Percentiles rank a stretch among this genome's conserved stretches.
These are phyloP conservation scores for Trichoderma gracile DNA, from an alignment of 2,329 filamentous ascomycete species.

Conservation along the genomic window DNA sequence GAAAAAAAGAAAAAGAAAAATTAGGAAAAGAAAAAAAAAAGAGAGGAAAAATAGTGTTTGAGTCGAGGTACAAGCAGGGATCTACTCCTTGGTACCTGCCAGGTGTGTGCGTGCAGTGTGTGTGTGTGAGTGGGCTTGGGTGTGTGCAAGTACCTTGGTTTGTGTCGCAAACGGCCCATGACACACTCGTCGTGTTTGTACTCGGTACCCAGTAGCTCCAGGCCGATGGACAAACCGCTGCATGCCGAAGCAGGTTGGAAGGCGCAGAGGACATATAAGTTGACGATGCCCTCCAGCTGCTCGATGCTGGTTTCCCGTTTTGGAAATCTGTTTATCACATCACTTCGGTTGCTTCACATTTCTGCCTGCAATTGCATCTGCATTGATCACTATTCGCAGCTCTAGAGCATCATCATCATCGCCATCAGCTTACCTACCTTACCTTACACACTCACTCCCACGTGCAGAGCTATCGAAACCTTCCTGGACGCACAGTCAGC, in stretches of 20 bases:
- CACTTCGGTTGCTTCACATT: not conserved
- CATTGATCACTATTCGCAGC: no score
- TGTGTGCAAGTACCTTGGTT: not conserved
- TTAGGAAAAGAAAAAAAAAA: no score
- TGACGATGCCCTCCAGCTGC: slow-evolving; percentile 15
- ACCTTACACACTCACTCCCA: no score
- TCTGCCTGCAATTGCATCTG: not conserved
- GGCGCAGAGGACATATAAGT: slow-evolving; percentile 8
- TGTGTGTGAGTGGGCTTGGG: no score
- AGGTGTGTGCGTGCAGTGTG: no score
- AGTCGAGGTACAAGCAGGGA: not conserved
- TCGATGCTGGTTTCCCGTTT: slow-evolving; percentile 13
- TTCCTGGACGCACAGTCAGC: slow-evolving; percentile 1
- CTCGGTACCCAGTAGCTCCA: not conserved
- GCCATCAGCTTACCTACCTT: no score
- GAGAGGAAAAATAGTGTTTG: no score
- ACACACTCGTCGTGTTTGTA: not conserved
- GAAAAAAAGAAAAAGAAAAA: no score
- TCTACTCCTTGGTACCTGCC: not conserved
- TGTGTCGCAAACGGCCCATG: slow-evolving; percentile 9
- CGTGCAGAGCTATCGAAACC: slow-evolving; percentile 16
- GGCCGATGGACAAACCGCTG: slow-evolving; percentile 15
- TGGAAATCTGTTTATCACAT: slow-evolving; percentile 15
- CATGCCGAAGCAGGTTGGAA: slow-evolving; percentile 19
- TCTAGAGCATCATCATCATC: no score